Evolutionary conservation across 768 basidiomycete species (phyloP).

Genomic region (Lentinula lateritia): DNA sequence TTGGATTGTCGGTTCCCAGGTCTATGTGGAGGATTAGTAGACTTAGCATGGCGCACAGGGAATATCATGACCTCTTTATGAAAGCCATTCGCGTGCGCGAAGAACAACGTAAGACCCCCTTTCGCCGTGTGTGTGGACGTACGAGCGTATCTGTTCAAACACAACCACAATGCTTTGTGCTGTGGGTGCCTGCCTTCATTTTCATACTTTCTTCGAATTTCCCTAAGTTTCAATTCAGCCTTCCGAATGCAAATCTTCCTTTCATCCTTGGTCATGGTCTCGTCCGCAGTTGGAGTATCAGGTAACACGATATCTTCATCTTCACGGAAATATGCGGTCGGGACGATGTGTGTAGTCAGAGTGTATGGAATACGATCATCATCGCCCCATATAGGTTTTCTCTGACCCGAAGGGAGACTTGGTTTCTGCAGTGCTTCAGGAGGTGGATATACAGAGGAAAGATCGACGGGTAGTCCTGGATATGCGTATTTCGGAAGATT

Average conservation of each 20-base stretch:
- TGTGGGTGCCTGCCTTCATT: not conserved
- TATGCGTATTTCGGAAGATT: not conserved
- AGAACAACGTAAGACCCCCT: slow-evolving; percentile 52
- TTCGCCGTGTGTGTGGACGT: not conserved
- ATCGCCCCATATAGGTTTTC: slow-evolving; percentile 4
- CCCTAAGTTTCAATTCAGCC: slow-evolving; percentile 19
- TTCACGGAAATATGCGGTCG: slow-evolving; percentile 41
- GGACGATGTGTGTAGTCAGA: slow-evolving; percentile 50
- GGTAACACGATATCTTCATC: slow-evolving; percentile 36
- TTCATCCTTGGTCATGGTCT: slow-evolving; percentile 30
- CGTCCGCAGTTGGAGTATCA: slow-evolving; percentile 16
- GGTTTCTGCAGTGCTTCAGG: not conserved
- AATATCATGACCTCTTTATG: slow-evolving; percentile 65
- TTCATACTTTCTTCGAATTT: slow-evolving; percentile 23
- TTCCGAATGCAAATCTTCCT: slow-evolving; percentile 20
- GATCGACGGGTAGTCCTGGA: not conserved
- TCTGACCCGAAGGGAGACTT: not conserved
- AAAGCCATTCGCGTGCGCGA: slow-evolving; percentile 85
- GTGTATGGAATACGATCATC: slow-evolving; percentile 21
- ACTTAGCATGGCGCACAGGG: not conserved
- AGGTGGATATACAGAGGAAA: not conserved
- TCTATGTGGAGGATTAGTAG: slow-evolving; percentile 34
- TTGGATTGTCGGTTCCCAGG: slow-evolving; percentile 68
- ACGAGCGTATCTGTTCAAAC: slow-evolving; percentile 61
- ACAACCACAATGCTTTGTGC: slow-evolving; percentile 57